Percentiles rank a stretch among this genome's conserved stretches.
Conservation (phyloP, 164 flowering plant genomes). For the Vitis cinerea region DNA sequence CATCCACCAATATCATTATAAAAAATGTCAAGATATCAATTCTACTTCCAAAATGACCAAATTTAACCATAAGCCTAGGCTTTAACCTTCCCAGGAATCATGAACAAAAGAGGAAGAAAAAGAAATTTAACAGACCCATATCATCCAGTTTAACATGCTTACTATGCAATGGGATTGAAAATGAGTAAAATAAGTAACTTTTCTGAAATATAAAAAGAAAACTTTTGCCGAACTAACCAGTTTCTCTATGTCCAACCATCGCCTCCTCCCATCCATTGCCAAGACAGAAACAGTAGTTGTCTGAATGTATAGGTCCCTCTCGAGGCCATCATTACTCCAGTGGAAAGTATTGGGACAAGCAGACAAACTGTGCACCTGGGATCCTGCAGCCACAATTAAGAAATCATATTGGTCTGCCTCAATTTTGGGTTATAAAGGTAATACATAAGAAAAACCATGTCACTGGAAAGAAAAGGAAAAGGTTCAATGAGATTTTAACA, state of each 20-base stretch:
- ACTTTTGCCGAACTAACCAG: slow-evolving; percentile 54
- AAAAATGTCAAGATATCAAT: neutral
- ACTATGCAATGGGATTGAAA: neutral
- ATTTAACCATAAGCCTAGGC: neutral
- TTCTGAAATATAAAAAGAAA: neutral
- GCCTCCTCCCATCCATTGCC: slow-evolving; percentile 98
- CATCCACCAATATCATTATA: too few species aligned
- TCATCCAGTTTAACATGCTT: too few species aligned
- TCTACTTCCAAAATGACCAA: neutral
- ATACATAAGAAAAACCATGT: neutral
- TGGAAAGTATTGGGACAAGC: slow-evolving; percentile 62
- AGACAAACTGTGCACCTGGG: slow-evolving; percentile 29
- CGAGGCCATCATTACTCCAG: slow-evolving; percentile 85
- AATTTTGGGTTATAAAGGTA: neutral
- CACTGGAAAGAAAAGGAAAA: neutral
- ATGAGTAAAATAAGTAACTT: neutral
- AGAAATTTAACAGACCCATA: neutral
- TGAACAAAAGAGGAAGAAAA: neutral
- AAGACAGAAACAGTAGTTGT: slow-evolving; percentile 71
- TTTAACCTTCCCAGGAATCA: neutral
- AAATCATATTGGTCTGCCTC: neutral
- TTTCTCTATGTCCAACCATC: slow-evolving; percentile 92
- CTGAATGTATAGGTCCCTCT: slow-evolving; percentile 84
- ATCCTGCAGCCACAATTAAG: slow-evolving; percentile 43
- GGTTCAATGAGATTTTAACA: neutral